Evolutionary conservation across 768 basidiomycete genomes (phyloP).

Genomic region (Punctularia strigosozonata): DNA sequence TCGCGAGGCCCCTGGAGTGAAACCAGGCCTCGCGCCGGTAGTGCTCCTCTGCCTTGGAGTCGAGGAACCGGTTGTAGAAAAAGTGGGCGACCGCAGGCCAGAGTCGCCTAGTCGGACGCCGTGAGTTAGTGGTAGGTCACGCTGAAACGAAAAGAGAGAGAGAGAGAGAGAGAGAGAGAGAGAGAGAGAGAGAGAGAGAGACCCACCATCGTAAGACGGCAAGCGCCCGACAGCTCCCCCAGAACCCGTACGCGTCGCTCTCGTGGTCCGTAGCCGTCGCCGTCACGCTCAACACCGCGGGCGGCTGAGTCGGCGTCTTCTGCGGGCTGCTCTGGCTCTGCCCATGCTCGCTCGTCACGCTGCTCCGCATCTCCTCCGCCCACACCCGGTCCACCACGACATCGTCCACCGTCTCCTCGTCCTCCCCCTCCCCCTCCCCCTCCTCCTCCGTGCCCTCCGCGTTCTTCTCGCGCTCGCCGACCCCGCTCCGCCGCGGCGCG

Average conservation of each 20-base stretch:
- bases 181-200: too few species aligned
- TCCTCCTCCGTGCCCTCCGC: too few species aligned
- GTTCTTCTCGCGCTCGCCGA: too few species aligned
- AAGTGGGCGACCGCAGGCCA: conserved; percentile 38
- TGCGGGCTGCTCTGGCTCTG: conserved; percentile 30
- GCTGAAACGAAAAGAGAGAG: too few species aligned
- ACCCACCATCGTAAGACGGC: conserved; percentile 33
- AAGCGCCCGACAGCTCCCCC: conserved; percentile 14
- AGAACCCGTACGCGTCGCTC: conserved; percentile 16
- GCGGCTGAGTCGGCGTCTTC: conserved; percentile 21
- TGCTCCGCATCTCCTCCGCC: conserved; percentile 37
- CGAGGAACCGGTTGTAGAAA: conserved; percentile 42
- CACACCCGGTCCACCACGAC: conserved; percentile 54
- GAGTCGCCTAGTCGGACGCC: too few species aligned
- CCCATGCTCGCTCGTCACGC: conserved; percentile 32
- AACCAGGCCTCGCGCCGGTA: conserved; percentile 64
- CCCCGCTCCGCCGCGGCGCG: too few species aligned
- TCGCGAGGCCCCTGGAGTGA: conserved; percentile 33
- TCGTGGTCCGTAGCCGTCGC: conserved; percentile 8
- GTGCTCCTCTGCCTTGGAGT: conserved; percentile 39
- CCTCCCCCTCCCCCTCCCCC: too few species aligned
- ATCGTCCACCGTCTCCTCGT: conserved; percentile 35
- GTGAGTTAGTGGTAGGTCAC: too few species aligned
- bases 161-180: too few species aligned
- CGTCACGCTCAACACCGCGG: too few species aligned